Conservation (phyloP, 1,139 yeast species). For the Yamadazyma aaseri region DNA sequence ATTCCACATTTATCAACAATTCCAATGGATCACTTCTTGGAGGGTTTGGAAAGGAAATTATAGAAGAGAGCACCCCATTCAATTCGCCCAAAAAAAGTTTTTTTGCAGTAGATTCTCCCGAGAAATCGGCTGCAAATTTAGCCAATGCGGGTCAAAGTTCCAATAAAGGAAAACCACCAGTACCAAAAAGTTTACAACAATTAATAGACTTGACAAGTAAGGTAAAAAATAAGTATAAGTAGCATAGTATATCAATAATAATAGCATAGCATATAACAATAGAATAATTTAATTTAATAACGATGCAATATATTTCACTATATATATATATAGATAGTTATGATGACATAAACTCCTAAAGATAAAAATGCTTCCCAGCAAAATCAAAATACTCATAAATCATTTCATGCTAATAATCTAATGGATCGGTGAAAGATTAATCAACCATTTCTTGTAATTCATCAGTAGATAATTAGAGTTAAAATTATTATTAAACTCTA, state of each 20-base stretch:
- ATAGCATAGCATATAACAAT: constrained; percentile 1
- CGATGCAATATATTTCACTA: no score
- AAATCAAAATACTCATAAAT: not conserved
- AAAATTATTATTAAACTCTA: constrained; percentile 4
- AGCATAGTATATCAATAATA: constrained; percentile 3
- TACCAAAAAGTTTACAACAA: constrained; percentile 27
- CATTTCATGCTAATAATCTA: constrained; percentile 2
- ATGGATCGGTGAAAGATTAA: constrained; percentile 16
- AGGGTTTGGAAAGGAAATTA: constrained; percentile 40
- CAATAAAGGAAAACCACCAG: not conserved
- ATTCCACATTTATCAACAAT: constrained; percentile 11
- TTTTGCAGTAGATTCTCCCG: not conserved
- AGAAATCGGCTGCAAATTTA: not conserved
- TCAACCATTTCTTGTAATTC: constrained; percentile 30
- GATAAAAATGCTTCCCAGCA: not conserved
- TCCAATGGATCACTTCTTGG: constrained; percentile 24
- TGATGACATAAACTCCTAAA: not conserved
- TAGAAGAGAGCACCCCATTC: constrained; percentile 42
- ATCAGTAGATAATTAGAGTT: constrained; percentile 18
- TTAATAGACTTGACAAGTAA: constrained; percentile 38
- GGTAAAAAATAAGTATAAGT: constrained; percentile 30
- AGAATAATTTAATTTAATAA: not conserved
- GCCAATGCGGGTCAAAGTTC: not conserved
- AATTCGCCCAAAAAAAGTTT: constrained; percentile 26
- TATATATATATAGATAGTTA: not conserved